Conservation (phyloP, 2,329 filamentous ascomycete genomes). For the Grosmannia serpens region DNA sequence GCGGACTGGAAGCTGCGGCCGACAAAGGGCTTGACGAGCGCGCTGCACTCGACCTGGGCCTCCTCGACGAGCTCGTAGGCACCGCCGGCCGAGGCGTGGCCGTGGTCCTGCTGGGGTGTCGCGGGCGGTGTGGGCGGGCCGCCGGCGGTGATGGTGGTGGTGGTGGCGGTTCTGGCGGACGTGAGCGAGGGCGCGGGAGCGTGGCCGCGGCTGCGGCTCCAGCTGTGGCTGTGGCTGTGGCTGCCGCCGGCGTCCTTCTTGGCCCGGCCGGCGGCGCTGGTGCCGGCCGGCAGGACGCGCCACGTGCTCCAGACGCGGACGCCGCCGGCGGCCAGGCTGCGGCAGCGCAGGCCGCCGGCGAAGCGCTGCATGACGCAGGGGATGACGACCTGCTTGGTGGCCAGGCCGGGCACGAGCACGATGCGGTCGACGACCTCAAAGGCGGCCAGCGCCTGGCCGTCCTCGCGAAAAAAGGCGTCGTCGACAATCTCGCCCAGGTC, state of each 20-base stretch:
- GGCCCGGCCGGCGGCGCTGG: background rate
- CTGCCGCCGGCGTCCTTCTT: background rate
- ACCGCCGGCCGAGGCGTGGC: conserved; percentile 5
- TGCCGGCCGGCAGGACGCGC: conserved; percentile 14
- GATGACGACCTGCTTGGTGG: conserved; percentile 26
- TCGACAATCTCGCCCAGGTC: conserved; percentile 21
- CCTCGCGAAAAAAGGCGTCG: conserved; percentile 29
- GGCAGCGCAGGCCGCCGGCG: conserved; percentile 27
- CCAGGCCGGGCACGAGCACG: conserved; percentile 27
- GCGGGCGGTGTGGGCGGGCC: background rate
- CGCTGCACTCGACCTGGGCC: conserved; percentile 20
- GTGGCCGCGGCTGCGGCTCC: background rate
- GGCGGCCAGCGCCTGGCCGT: conserved; percentile 18
- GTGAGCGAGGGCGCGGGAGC: too few relatives aligned
- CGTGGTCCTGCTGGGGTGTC: background rate
- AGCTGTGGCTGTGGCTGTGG: background rate
- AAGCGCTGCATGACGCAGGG: conserved; percentile 32
- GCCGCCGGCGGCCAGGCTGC: conserved; percentile 30
- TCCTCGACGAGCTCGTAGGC: conserved; percentile 24
- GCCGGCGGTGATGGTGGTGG: background rate
- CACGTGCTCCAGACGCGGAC: conserved; percentile 30
- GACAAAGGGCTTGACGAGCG: conserved; percentile 23
- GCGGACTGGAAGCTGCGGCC: conserved; percentile 18
- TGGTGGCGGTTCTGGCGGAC: too few relatives aligned
- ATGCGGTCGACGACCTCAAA: conserved; percentile 25